Base-by-base conservation (phyloP, 257 asterid genomes). In the Ehretia macrophylla region DNA sequence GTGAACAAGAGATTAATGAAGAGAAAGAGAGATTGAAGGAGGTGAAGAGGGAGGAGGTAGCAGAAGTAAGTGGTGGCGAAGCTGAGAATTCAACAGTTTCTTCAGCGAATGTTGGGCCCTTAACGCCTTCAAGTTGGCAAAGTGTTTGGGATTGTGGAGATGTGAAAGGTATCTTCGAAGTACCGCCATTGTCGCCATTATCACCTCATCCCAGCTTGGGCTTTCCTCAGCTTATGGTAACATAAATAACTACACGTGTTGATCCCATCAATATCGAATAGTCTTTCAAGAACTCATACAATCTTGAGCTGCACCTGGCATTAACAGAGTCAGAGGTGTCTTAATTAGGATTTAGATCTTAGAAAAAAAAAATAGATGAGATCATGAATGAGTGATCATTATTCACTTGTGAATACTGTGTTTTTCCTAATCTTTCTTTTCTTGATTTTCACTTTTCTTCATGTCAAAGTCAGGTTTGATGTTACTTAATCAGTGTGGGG, bases 111-210 rank as follows among this genome's bases (percentile, higher is more conserved):
- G 70, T 85, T 0, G 67, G 67, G 42, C 92, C 98, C 0, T 72
- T 88, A 59, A 91, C 96, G 73, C 98, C 96, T 68, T 84, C 98
- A 5, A 85, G 64, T 57, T 91, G 98, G 98, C 77, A 68, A 66
- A 66, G 89, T 8, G 83, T 91, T 56, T 91, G 95, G 98, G 92
- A 84, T 55, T 17, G 69, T 17, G 88, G 76, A 0, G 94, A 88
- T 17, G 88, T 51, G 51, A 78, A 79, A 58, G 95, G 98, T 32
- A 85, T 91, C 16, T 91, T 87, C 55, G 96, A 88, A 46, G 78
- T 91, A 8, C 96, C 96, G 32, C 90, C 79, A 51, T 35, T 87
- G 17, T 87, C 97, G 32, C 97, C 97, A 65, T 75, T 83, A 56
- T 77, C 93, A 11, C 77, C 90, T 10, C 60, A 67, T 47, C 75